Percentiles rank a stretch among this genome's conserved stretches.
Evolutionary conservation across 805 yeast species (phyloP).

Genomic region (Metschnikowia lochheadii): DNA sequence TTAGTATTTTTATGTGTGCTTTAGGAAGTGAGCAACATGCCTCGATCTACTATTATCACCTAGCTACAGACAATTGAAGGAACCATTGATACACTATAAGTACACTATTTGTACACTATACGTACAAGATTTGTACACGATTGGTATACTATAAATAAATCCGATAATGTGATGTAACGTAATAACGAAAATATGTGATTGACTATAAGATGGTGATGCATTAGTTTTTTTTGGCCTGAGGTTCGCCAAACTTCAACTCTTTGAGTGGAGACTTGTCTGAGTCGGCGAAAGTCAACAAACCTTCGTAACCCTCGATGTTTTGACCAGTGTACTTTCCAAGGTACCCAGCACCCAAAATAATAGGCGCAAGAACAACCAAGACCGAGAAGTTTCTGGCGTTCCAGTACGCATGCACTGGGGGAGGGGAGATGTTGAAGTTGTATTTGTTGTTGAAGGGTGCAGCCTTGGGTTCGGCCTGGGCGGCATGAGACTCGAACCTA

Average conservation of each 20-base stretch:
- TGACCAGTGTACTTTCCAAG: slow-evolving; percentile 29
- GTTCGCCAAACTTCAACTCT: slow-evolving; percentile 34
- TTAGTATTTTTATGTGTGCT: no score
- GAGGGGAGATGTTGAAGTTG: slow-evolving; percentile 41
- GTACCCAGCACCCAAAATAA: slow-evolving; percentile 33
- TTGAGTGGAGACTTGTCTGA: slow-evolving; percentile 38
- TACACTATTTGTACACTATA: no score
- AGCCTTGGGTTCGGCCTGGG: slow-evolving; percentile 17
- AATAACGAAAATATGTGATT: neutral
- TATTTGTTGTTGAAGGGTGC: slow-evolving; percentile 40
- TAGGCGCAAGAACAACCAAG: slow-evolving; percentile 36
- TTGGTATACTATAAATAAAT: no score
- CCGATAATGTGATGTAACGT: neutral
- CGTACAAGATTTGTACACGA: no score
- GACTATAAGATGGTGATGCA: slow-evolving; percentile 1
- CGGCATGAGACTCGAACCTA: slow-evolving; percentile 28
- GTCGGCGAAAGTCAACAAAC: slow-evolving; percentile 32
- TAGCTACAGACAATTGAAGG: no score
- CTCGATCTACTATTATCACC: no score
- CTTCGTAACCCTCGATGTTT: slow-evolving; percentile 28
- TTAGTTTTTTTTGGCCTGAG: slow-evolving; percentile 23
- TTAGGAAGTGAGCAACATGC: no score
- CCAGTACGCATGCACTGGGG: slow-evolving; percentile 46
- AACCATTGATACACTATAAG: no score
- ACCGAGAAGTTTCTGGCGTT: slow-evolving; percentile 34